A percentile compares a stretch with the other conserved stretches of the same genome.
Evolutionary conservation across 1,139 yeast genomes (phyloP).

Genomic region (Hemisphaericaspora xylofermentans): DNA sequence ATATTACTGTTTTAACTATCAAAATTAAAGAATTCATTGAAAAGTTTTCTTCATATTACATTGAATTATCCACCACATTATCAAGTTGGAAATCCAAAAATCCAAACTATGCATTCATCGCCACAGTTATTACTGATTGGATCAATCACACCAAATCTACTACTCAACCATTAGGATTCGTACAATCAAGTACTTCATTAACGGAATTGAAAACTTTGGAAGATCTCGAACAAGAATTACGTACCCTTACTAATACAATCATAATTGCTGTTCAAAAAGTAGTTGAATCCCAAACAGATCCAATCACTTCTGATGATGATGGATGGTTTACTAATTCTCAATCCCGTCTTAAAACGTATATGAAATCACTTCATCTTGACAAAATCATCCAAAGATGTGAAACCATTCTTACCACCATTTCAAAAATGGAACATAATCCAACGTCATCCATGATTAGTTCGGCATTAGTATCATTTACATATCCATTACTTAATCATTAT

Average conservation of each 20-base stretch:
- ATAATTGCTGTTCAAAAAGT: constrained; percentile 66
- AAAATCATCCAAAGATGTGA: constrained; percentile 27
- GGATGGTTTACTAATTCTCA: constrained; percentile 62
- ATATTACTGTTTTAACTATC: constrained; percentile 16
- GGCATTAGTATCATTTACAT: constrained; percentile 51
- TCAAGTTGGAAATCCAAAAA: constrained; percentile 30
- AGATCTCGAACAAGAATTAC: constrained; percentile 46
- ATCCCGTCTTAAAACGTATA: constrained; percentile 36
- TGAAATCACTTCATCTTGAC: constrained; percentile 28
- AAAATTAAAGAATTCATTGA: constrained; percentile 18
- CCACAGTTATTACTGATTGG: constrained; percentile 46
- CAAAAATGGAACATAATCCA: constrained; percentile 33
- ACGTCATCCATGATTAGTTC: constrained; percentile 36
- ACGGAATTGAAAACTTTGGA: constrained; percentile 23
- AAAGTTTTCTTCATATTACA: constrained; percentile 20
- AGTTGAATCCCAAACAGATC: constrained; percentile 31
- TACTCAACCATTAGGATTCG: constrained; percentile 18
- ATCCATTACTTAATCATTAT: constrained; percentile 60
- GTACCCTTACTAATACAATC: constrained; percentile 58
- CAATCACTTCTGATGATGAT: constrained; percentile 51
- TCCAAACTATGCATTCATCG: constrained; percentile 40
- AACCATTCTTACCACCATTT: constrained; percentile 18
- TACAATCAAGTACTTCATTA: constrained; percentile 27
- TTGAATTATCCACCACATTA: constrained; percentile 20
- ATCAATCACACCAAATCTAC: constrained; percentile 15